Conservation (phyloP, 495 filamentous ascomycete genomes). For the Cairneyella variabilis region DNA sequence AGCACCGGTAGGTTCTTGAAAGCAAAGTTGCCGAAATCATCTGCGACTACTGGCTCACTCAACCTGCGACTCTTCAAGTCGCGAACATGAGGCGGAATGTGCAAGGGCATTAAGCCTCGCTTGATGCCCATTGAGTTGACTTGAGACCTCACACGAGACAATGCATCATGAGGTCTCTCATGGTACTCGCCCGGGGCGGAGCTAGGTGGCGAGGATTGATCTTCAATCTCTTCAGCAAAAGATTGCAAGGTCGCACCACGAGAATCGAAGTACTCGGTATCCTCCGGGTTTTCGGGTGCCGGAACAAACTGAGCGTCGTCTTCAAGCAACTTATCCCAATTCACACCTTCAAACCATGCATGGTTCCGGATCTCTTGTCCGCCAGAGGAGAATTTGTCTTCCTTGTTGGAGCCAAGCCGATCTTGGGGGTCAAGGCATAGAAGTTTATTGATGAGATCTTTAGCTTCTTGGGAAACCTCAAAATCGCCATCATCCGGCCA, state of each 20-base stretch:
- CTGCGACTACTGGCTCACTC: conserved; percentile 81
- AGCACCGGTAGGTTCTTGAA: conserved; percentile 97
- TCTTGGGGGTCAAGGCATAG: conserved; percentile 77
- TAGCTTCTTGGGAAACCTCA: conserved; percentile 74
- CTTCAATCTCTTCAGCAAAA: conserved; percentile 90
- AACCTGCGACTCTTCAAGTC: conserved; percentile 80
- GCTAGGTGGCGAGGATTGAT: conserved; percentile 63
- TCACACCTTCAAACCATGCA: conserved; percentile 81
- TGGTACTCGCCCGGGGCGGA: conserved; percentile 65
- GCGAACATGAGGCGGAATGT: conserved; percentile 94
- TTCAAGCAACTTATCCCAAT: conserved; percentile 86
- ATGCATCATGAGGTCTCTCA: conserved; percentile 89
- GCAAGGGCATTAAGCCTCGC: conserved; percentile 86
- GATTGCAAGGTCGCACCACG: conserved; percentile 85
- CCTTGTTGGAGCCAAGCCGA: conserved; percentile 78
- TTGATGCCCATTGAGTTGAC: conserved; percentile 81
- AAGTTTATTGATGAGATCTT: conserved; percentile 88
- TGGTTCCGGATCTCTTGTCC: conserved; percentile 88
- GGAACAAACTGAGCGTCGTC: conserved; percentile 97
- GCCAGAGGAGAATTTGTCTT: conserved; percentile 73
- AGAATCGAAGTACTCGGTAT: conserved; percentile 96
- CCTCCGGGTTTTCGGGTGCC: conserved; percentile 86
- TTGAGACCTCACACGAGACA: conserved; percentile 77
- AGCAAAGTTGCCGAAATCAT: conserved; percentile 94
- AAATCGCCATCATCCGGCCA: conserved; percentile 78